Base-by-base conservation (phyloP, 2,329 filamentous ascomycete species). In the Neopestalotiopsis clavispora region DNA sequence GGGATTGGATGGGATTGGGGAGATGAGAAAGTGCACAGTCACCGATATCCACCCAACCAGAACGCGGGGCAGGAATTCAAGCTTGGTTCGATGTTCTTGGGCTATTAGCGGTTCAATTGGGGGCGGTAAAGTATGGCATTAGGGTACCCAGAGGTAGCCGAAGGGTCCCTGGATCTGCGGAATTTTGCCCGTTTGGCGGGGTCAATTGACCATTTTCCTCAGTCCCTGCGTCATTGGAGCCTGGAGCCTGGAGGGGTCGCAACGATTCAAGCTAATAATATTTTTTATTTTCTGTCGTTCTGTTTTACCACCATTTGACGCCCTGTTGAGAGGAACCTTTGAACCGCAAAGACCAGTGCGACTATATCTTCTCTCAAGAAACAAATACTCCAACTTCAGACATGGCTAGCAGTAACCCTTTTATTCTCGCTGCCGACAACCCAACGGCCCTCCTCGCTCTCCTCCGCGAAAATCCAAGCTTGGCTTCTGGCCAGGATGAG, bases 381-480 rank as follows among this genome's bases (percentile, higher is more conserved):
- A 10, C 34, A 38, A 38, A 17, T 52, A 59, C 57, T 12, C 17
- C 10, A 23, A 59, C 23, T 30, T 30, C 28, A 20, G n/a, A 32
- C 52, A 88, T 88, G 86, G 72, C 84, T 4, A 78, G 45, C 10
- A 52, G 82, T 58, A 95, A 94, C 75, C 87, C 87, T 1, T 94
- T 91, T 78, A 85, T 94, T 68, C 86, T 94, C 63, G 95, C 95
- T 56, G 93, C 95, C 70, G 95, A 97, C 79, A 92, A 94, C 76
- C 92, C 92, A 65, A 83, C 89, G 57, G 85, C 88, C 59, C 89
- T 99, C 67, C 85, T 97, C 71, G 84, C 90, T 69, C 89, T 95
- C 73, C 90, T 99, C 66, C 88, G 89, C 71, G 84, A 90, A 70
- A 88, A 94, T 73, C 93, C 94, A 42, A 82, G 88, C n/a, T 85